Percentiles rank a stretch among this genome's conserved stretches.
Conservation (phyloP, 208 protist genomes). For the Tritrichomonas musculus region DNA sequence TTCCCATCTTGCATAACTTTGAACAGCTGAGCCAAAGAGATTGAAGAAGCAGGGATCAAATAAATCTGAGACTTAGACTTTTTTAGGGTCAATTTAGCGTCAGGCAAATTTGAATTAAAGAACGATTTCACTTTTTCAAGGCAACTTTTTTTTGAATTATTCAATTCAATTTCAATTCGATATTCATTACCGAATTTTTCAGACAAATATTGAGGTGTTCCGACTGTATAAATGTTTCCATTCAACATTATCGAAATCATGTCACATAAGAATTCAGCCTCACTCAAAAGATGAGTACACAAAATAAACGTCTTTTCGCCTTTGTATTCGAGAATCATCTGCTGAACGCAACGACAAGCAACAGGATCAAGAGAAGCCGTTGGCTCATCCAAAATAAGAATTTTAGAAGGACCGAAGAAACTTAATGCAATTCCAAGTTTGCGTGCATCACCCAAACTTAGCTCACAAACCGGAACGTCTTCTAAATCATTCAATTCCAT, state of each 20-base stretch:
- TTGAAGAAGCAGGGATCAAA: neutral
- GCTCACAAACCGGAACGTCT: neutral
- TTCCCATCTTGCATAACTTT: neutral
- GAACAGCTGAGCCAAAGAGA: neutral
- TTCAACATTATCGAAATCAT: constrained; percentile 13
- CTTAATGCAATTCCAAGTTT: neutral
- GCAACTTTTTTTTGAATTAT: neutral
- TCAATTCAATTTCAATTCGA: neutral
- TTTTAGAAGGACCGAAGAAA: neutral
- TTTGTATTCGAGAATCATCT: neutral
- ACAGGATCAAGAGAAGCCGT: neutral
- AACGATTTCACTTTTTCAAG: neutral
- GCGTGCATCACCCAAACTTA: neutral
- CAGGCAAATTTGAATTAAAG: neutral
- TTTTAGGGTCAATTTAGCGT: neutral
- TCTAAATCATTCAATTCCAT: neutral
- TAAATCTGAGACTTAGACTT: neutral
- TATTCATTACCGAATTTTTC: neutral
- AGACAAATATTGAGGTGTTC: neutral
- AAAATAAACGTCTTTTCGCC: neutral
- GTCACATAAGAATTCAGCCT: neutral
- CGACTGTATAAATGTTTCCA: neutral
- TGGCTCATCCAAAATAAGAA: constrained; percentile 24
- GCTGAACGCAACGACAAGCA: neutral
- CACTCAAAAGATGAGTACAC: neutral